Percentiles rank a stretch among this genome's conserved stretches.
These are phyloP conservation scores for Phyllosticta citribraziliensis DNA, from an alignment of 2,329 filamentous ascomycete species.

Conservation along the genomic window DNA sequence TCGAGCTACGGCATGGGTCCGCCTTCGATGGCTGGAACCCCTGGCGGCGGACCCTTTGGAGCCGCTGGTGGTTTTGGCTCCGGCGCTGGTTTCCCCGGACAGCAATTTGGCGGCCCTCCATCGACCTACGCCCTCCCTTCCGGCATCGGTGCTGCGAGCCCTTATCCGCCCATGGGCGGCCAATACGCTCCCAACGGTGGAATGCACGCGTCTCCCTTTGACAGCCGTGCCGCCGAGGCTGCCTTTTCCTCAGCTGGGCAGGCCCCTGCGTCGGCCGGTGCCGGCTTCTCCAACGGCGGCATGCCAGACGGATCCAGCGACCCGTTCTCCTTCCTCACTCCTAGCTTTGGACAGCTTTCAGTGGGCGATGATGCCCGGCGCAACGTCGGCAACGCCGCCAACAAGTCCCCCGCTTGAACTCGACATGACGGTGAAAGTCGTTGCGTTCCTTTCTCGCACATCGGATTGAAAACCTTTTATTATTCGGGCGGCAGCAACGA, in stretches of 20 bases:
- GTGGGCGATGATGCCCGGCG: constrained; percentile 50
- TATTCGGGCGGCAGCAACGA: constrained; percentile 12
- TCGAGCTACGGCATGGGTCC: constrained; percentile 79
- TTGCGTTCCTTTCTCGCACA: constrained; percentile 11
- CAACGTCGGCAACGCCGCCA: constrained; percentile 30
- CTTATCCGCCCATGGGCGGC: constrained; percentile 73
- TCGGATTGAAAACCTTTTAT: constrained; percentile 10
- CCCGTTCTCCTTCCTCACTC: constrained; percentile 70
- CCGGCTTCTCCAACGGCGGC: constrained; percentile 56
- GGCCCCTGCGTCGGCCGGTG: constrained; percentile 65
- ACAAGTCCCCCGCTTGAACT: constrained; percentile 31
- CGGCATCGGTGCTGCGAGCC: constrained; percentile 67
- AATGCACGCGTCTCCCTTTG: constrained; percentile 79
- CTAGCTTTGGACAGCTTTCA: constrained; percentile 61
- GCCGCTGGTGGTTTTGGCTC: constrained; percentile 58
- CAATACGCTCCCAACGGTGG: constrained; percentile 68
- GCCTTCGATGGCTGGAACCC: constrained; percentile 70
- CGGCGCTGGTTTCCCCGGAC: constrained; percentile 46
- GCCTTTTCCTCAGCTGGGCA: constrained; percentile 87
- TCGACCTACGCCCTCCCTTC: constrained; percentile 86
- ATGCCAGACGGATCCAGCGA: constrained; percentile 58
- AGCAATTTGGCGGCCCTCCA: constrained; percentile 79
- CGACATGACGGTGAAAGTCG: constrained; percentile 3
- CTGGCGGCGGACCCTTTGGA: constrained; percentile 62
- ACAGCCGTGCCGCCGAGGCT: constrained; percentile 85